Evolutionary conservation across 192 early-diverging fungal genomes (phyloP).

Genomic region (Spizellomyces sp.): DNA sequence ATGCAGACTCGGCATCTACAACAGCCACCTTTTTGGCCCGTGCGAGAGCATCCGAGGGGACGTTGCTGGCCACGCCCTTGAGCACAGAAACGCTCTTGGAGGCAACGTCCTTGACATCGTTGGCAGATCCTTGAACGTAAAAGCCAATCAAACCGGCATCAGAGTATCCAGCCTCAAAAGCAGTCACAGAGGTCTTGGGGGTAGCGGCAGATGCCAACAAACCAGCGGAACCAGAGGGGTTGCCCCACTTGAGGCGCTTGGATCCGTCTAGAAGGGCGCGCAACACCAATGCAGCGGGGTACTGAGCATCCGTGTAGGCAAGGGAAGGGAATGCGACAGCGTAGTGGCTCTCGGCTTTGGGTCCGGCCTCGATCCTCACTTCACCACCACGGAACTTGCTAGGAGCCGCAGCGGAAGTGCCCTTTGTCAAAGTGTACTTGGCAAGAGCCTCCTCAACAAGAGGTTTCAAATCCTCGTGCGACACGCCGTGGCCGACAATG

Average conservation of each 20-base stretch:
- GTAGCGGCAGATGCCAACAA: slow-evolving; percentile 69
- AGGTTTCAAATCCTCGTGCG: slow-evolving; percentile 66
- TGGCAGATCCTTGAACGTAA: slow-evolving; percentile 55
- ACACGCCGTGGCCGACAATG: slow-evolving; percentile 83
- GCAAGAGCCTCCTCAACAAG: slow-evolving; percentile 66
- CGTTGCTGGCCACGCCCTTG: slow-evolving; percentile 36
- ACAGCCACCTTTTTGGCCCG: slow-evolving; percentile 55
- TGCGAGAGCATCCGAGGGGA: slow-evolving; percentile 35
- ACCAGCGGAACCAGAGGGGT: slow-evolving; percentile 35
- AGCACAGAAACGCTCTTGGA: slow-evolving; percentile 42
- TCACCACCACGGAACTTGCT: slow-evolving; percentile 81
- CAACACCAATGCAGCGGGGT: slow-evolving; percentile 63
- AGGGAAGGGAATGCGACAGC: slow-evolving; percentile 83
- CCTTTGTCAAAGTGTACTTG: slow-evolving; percentile 38
- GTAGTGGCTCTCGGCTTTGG: slow-evolving; percentile 59
- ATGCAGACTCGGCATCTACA: slow-evolving; percentile 44
- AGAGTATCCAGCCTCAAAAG: slow-evolving; percentile 86
- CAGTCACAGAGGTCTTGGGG: slow-evolving; percentile 49
- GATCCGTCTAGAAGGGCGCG: slow-evolving; percentile 49
- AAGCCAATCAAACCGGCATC: slow-evolving; percentile 92
- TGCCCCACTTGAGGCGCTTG: slow-evolving; percentile 51
- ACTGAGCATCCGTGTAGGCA: slow-evolving; percentile 58
- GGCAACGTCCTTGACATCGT: slow-evolving; percentile 42
- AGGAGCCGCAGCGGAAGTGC: slow-evolving; percentile 34
- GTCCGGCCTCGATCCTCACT: slow-evolving; percentile 70